Evolutionary conservation across 495 filamentous ascomycete species (phyloP).

Genomic region (Penicillium chermesinum): DNA sequence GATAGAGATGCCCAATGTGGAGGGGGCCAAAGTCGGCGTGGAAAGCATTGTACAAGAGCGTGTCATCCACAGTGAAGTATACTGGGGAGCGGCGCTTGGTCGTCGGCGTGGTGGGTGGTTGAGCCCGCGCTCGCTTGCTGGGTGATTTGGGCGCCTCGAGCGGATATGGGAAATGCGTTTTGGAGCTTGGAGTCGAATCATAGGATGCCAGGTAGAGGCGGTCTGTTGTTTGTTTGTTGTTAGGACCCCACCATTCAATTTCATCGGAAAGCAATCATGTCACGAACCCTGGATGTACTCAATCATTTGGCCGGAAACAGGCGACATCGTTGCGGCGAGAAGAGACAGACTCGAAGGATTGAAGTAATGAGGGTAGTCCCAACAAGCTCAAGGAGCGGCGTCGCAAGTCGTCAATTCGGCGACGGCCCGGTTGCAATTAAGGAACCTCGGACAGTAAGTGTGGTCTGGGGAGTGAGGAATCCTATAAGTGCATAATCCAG

Average conservation of each 20-base stretch:
- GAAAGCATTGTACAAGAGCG: slow-evolving; percentile 93
- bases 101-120: slow-evolving; percentile 49
- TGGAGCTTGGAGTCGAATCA: slow-evolving; percentile 67
- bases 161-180: slow-evolving; percentile 84
- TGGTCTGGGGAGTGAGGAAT: slow-evolving; percentile 7
- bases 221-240: slow-evolving; percentile 49
- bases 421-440: slow-evolving; percentile 3
- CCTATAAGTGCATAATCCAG: slow-evolving; percentile 23
- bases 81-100: slow-evolving; percentile 60
- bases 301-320: slow-evolving; percentile 56
- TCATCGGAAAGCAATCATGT: background rate
- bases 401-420: slow-evolving; percentile 3
- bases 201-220: slow-evolving; percentile 94
- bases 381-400: background rate
- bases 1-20: slow-evolving; percentile 94
- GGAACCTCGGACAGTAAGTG: slow-evolving; percentile 4
- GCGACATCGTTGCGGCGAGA: slow-evolving; percentile 27
- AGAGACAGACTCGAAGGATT: slow-evolving; percentile 6
- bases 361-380: slow-evolving; percentile 9
- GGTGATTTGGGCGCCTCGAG: slow-evolving; percentile 58
- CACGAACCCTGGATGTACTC: slow-evolving; percentile 71
- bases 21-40: slow-evolving; percentile 97
- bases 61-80: slow-evolving; percentile 95
- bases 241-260: slow-evolving; percentile 9
- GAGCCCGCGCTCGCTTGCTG: slow-evolving; percentile 67